These are phyloP conservation scores for Paraphaeosphaeria sporulosa DNA, from an alignment of 2,329 filamentous ascomycete species.

Conservation along the genomic window DNA sequence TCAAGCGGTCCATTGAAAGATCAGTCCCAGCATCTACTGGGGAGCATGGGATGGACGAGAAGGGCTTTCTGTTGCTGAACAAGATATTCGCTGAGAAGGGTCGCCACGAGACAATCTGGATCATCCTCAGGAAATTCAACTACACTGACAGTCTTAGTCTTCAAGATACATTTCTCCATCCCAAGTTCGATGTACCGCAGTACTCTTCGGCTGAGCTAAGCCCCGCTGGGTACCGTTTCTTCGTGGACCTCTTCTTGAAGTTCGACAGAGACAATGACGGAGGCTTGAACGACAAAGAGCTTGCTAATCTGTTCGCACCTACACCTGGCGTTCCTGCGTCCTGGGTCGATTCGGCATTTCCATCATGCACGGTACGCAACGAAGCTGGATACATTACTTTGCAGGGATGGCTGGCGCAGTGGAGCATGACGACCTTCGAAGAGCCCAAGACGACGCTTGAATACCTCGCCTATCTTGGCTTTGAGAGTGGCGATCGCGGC, in stretches of 20 bases:
- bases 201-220: constrained; percentile 93
- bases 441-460: constrained; percentile 94
- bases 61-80: constrained; percentile 88
- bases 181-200: constrained; percentile 92
- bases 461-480: constrained; percentile 95
- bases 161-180: constrained; percentile 88
- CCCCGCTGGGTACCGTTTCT: constrained; percentile 93
- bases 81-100: constrained; percentile 98
- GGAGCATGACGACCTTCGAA: constrained; percentile 99
- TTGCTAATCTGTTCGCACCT: constrained; percentile 87
- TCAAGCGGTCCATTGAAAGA: constrained; percentile 85
- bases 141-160: constrained; percentile 95
- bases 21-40: constrained; percentile 68
- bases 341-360: constrained; percentile 89
- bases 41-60: constrained; percentile 74
- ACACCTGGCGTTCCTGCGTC: constrained; percentile 87
- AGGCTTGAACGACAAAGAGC: constrained; percentile 84
- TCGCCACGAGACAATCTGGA: constrained; percentile 97
- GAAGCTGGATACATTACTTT: constrained; percentile 95
- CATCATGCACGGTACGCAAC: constrained; percentile 91
- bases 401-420: constrained; percentile 97
- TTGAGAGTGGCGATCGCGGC: constrained; percentile 78
- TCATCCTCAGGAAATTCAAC: constrained; percentile 91
- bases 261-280: constrained; percentile 99
- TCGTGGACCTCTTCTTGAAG: constrained; percentile 92